phyloP scores from a whole-genome alignment of 192 early-diverging fungal species.

The Backusella westeae region DNA sequence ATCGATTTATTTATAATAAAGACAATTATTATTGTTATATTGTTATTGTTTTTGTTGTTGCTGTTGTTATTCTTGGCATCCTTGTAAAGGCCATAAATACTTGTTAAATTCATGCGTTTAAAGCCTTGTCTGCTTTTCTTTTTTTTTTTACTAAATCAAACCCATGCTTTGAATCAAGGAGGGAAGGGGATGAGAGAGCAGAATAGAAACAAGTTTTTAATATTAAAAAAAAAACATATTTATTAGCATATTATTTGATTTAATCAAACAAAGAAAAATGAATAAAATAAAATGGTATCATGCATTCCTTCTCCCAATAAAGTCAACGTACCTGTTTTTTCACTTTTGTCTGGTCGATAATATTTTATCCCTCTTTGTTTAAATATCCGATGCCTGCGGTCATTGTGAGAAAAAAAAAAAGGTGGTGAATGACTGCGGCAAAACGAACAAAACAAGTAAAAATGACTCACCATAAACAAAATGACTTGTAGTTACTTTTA shows the following conservation, averaged over 20 bases:
- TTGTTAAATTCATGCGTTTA: not conserved
- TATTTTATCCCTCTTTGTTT: not conserved
- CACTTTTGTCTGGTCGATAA: not conserved
- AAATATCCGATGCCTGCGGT: not conserved
- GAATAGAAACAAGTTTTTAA: not conserved
- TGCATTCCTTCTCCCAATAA: not conserved
- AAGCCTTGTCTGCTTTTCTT: not conserved
- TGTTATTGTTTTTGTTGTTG: not conserved
- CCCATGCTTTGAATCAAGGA: not conserved
- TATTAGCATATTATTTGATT: not conserved
- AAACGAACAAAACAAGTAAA: not conserved
- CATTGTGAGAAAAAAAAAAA: not conserved
- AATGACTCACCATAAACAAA: conserved; percentile 1
- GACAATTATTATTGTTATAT: not conserved
- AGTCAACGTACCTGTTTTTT: not conserved
- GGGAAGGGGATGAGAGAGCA: not conserved
- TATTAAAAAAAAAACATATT: not conserved
- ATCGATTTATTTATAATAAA: not conserved
- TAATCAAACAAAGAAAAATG: not conserved
- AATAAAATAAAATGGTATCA: not conserved
- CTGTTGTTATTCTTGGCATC: not conserved
- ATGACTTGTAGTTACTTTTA: not conserved
- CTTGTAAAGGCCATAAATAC: not conserved
- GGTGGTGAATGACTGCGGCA: not conserved
- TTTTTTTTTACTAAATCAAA: not conserved